A percentile compares a stretch with the other conserved stretches of the same genome.
These are phyloP conservation scores for Erodium trifolium DNA, from an alignment of 441 rosid genomes.

Conservation along the genomic window DNA sequence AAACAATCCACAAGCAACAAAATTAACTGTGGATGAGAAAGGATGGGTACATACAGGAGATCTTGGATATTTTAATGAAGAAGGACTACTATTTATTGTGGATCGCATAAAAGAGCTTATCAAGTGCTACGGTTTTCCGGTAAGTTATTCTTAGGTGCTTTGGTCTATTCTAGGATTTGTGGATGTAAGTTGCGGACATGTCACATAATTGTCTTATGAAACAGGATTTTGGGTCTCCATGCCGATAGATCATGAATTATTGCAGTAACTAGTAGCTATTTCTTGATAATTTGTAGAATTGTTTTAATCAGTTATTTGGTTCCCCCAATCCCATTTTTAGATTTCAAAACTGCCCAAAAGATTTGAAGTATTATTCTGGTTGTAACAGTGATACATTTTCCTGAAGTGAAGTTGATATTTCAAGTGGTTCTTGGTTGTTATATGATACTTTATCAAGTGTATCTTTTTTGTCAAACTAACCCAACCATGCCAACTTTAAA, in stretches of 20 bases:
- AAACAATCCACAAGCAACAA: slow-evolving; percentile 52
- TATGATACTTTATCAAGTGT: background rate
- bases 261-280: background rate
- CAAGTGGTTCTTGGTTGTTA: background rate
- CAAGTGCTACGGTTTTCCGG: slow-evolving; percentile 31
- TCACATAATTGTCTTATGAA: background rate
- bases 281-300: background rate
- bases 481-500: background rate
- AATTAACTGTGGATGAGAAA: slow-evolving; percentile 40
- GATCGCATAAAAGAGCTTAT: slow-evolving; percentile 73
- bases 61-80: slow-evolving; percentile 67
- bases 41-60: slow-evolving; percentile 68
- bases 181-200: background rate
- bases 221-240: slow-evolving; percentile 59
- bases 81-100: slow-evolving; percentile 54
- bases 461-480: background rate
- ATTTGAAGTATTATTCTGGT: background rate
- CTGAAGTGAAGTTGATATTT: background rate
- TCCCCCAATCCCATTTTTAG: background rate
- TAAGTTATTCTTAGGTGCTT: background rate
- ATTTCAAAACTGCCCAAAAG: background rate
- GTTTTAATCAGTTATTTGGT: background rate
- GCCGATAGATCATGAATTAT: background rate
- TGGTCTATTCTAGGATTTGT: background rate
- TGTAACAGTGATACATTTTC: background rate